phyloP scores from a whole-genome alignment of 176 grass and related monocot genomes.

The Oryza longistaminata region DNA sequence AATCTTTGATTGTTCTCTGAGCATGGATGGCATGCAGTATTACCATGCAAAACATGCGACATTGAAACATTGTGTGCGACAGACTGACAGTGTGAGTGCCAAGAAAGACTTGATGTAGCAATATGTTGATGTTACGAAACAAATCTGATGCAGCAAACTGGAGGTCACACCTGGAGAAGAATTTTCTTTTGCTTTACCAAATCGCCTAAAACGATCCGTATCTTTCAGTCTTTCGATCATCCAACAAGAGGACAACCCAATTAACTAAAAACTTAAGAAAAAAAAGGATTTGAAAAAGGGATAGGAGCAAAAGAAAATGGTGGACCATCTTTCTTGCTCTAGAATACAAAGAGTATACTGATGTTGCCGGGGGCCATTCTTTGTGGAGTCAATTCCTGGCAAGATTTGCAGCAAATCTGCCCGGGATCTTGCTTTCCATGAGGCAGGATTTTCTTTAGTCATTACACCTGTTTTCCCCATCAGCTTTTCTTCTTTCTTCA shows the following conservation, averaged over 20 bases:
- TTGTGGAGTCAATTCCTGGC: constrained; percentile 52
- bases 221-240: constrained; percentile 23
- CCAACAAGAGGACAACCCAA: constrained; percentile 25
- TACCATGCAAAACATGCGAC: too few relatives aligned
- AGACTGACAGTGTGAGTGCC: neutral
- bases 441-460: constrained; percentile 58
- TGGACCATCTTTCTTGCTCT: constrained; percentile 33
- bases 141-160: neutral
- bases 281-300: neutral
- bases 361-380: constrained; percentile 26
- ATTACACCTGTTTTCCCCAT: constrained; percentile 20
- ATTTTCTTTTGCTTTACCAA: neutral
- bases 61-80: neutral
- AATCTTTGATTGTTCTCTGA: too few relatives aligned
- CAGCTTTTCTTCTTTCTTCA: constrained; percentile 33
- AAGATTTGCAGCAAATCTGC: constrained; percentile 84
- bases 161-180: neutral
- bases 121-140: neutral
- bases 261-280: neutral
- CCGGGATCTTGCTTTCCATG: constrained; percentile 74
- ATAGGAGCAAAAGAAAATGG: constrained; percentile 42
- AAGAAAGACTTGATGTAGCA: neutral
- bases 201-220: constrained; percentile 24
- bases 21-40: neutral
- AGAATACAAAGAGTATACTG: constrained; percentile 1